These are phyloP conservation scores for Oldenlandia corymbosa DNA, from an alignment of 257 asterid genomes.

Conservation along the genomic window DNA sequence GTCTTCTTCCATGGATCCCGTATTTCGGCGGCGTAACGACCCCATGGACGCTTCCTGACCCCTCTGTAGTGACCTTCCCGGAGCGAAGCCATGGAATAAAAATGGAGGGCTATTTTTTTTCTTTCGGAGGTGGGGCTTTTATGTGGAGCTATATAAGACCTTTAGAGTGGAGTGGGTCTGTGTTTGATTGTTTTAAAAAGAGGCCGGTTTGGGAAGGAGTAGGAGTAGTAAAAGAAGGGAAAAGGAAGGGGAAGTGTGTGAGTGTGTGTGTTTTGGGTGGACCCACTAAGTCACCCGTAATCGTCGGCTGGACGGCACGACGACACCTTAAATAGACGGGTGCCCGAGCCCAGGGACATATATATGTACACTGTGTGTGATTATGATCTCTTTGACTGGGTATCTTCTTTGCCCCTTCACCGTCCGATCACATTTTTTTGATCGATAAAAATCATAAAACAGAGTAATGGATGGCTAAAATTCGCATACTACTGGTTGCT, in stretches of 20 bases:
- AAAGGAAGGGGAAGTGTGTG: slow-evolving; percentile 17
- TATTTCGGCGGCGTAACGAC: slow-evolving; percentile 96
- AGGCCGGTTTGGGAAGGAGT: background rate
- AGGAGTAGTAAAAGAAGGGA: background rate
- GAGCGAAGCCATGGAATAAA: slow-evolving; percentile 59
- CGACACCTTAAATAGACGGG: slow-evolving; percentile 36
- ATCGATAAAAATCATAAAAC: too few relatives aligned
- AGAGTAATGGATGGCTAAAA: background rate
- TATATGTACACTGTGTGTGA: slow-evolving; percentile 8
- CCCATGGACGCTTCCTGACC: slow-evolving; percentile 97
- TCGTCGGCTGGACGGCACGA: slow-evolving; percentile 98
- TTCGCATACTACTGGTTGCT: too few relatives aligned
- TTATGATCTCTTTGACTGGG: slow-evolving; percentile 16
- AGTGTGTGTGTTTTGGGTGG: slow-evolving; percentile 33
- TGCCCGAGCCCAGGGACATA: background rate
- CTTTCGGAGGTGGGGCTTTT: too few relatives aligned
- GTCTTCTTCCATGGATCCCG: slow-evolving; percentile 99
- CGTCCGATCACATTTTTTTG: slow-evolving; percentile 8
- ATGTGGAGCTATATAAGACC: too few relatives aligned
- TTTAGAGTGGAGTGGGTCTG: too few relatives aligned
- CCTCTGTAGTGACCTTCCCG: slow-evolving; percentile 96
- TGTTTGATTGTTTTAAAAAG: too few relatives aligned
- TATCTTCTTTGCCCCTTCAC: slow-evolving; percentile 19
- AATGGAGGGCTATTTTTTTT: background rate
- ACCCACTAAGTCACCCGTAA: slow-evolving; percentile 80